Conservation (phyloP, 495 filamentous ascomycete species). For the Penicillium chermesinum region DNA sequence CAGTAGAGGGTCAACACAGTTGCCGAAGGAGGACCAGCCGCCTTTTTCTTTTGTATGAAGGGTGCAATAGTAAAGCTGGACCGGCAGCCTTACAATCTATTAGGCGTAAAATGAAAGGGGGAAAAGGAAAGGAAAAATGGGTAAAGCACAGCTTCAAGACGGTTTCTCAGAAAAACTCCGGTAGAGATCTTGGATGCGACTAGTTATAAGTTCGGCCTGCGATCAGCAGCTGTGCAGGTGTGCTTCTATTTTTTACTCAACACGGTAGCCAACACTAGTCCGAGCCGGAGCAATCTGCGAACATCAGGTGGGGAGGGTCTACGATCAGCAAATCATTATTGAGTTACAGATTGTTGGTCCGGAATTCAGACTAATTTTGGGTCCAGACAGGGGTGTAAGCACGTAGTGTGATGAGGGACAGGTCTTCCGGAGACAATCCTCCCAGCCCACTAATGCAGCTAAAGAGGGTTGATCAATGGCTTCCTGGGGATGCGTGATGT, state of each 20-base stretch:
- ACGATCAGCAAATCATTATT: constrained; percentile 9
- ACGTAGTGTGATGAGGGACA: constrained; percentile 5
- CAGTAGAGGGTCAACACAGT: constrained; percentile 9
- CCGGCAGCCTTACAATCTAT: constrained; percentile 33
- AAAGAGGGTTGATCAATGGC: neutral
- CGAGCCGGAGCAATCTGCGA: constrained; percentile 11
- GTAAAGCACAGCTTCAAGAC: constrained; percentile 2
- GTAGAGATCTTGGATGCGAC: constrained; percentile 11
- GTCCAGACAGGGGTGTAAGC: constrained; percentile 11
- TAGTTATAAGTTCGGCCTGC: constrained; percentile 9
- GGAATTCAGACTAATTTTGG: constrained; percentile 21
- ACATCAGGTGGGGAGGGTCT: constrained; percentile 16
- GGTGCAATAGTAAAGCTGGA: constrained; percentile 32
- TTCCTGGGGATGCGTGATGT: neutral
- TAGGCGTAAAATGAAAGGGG: constrained; percentile 3
- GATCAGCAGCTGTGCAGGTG: constrained; percentile 9
- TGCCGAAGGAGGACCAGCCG: constrained; percentile 8
- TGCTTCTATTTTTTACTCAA: constrained; percentile 8
- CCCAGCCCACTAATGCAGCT: neutral
- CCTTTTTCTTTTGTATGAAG: constrained; percentile 19
- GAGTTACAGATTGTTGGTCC: constrained; percentile 3
- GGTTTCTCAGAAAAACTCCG: constrained; percentile 7
- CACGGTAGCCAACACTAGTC: constrained; percentile 1
- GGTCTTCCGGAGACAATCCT: neutral
- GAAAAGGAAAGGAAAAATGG: constrained; percentile 9